Evolutionary conservation across 129 eudicot species (phyloP), one percentile per base, ranked within the genome.

Genomic region (Ambrosia trifida): DNA sequence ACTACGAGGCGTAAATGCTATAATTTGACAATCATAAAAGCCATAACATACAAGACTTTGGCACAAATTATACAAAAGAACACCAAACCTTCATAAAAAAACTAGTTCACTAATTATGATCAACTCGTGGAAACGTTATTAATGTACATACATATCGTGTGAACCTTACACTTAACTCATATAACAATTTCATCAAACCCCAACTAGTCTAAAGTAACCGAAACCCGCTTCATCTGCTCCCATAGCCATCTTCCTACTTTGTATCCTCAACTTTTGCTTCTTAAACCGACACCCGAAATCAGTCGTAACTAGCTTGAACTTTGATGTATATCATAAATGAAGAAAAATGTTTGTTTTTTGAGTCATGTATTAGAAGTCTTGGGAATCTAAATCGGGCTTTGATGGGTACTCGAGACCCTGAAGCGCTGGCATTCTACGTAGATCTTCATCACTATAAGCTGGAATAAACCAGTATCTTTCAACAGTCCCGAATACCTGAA

Each of bases 331-430:
- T n/a, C 49, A 49, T 47, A 52, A 52, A 62, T n/a, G 66, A 62
- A 62, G 41, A 68, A 71, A 81, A 68, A 45, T 58, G 54, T 69
- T 77, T 38, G 18, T 1, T 64, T 28, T 36, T 11, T 10, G n/a
- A 0, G 20, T 13, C 31, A 3, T n/a, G 59, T 70, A 64, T 78
- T 59, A 91, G 75, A 88, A 85, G 61, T 86, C 91, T 83, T 84
- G 91, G 43, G 90, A 78, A 20, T 86, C 93, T 18, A 86, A 72
- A 54, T 91, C 97, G 0, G 96, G 96, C 72, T 88, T 91, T 76
- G 96, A 91, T 7, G 97, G 97, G 69, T 91, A 91, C 66, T 91
- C 97, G 58, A 91, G 87, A 51, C 97, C 97, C 68, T 91, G 96
- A 60, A 91, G 97, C 20, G 90, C 93, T 0, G 96, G 97, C 76